These are phyloP conservation scores for Botrytis medusae DNA, from an alignment of 2,329 filamentous ascomycete genomes.

Conservation along the genomic window DNA sequence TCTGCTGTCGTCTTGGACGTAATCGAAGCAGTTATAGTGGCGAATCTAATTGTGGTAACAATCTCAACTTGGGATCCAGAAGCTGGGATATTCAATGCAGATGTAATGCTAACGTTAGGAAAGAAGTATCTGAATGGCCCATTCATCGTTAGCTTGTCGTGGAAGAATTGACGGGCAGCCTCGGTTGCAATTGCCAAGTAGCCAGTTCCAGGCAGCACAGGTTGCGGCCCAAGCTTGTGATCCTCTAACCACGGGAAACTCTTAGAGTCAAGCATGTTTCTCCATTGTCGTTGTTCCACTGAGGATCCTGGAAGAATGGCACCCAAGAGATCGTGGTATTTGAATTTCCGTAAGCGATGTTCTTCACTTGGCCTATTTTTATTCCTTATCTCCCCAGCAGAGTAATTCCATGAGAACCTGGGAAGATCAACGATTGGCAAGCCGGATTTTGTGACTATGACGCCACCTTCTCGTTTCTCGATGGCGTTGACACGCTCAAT, in stretches of 20 bases:
- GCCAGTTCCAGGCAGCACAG: conserved; percentile 45
- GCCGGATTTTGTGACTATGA: neutral
- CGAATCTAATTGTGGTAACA: conserved; percentile 19
- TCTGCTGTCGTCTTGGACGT: conserved; percentile 11
- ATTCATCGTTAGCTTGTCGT: neutral
- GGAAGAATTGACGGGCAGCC: conserved; percentile 13
- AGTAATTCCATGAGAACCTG: conserved; percentile 51
- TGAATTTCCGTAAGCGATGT: conserved; percentile 49
- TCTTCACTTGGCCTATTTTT: conserved; percentile 46
- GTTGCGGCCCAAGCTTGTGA: conserved; percentile 52
- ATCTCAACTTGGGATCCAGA: conserved; percentile 20
- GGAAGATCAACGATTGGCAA: conserved; percentile 38
- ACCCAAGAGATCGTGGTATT: conserved; percentile 53
- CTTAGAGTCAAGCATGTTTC: conserved; percentile 21
- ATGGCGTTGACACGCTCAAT: conserved; percentile 38
- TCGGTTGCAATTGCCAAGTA: conserved; percentile 42
- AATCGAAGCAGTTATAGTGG: conserved; percentile 12
- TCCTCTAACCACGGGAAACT: conserved; percentile 52
- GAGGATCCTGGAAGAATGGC: conserved; percentile 38
- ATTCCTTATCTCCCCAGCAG: neutral
- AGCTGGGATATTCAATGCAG: conserved; percentile 16
- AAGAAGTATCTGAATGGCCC: conserved; percentile 13
- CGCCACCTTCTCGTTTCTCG: neutral
- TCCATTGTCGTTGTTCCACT: conserved; percentile 32
- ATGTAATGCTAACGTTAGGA: conserved; percentile 16